Conservation (phyloP, 371 early-diverging fungal genomes). For the Mucor piriformis region DNA sequence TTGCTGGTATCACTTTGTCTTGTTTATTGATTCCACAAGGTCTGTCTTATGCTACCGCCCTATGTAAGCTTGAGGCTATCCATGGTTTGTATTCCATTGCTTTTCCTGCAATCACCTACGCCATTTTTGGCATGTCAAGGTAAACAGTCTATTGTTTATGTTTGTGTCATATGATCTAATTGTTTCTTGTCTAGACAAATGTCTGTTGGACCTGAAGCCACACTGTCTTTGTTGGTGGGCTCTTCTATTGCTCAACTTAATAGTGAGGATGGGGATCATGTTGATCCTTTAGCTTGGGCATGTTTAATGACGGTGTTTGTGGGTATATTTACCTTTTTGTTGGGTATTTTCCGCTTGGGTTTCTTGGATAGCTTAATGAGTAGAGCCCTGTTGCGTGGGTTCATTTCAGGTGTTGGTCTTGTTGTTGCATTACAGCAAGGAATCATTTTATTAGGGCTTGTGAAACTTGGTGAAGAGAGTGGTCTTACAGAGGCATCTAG, state of each 20-base stretch:
- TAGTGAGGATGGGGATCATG: conserved; percentile 34
- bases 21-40: conserved; percentile 88
- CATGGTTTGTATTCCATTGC: conserved; percentile 88
- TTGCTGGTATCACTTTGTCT: conserved; percentile 88
- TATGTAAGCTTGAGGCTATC: conserved; percentile 83
- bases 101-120: conserved; percentile 85
- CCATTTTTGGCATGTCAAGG: conserved; percentile 90
- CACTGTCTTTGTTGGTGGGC: conserved; percentile 88
- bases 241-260: conserved; percentile 66
- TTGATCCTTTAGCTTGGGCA: conserved; percentile 66
- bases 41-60: conserved; percentile 85
- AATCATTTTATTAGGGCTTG: conserved; percentile 76
- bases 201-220: conserved; percentile 92
- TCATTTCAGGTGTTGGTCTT: conserved; percentile 89
- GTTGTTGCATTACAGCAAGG: conserved; percentile 89
- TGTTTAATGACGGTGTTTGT: conserved; percentile 82
- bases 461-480: conserved; percentile 39
- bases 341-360: conserved; percentile 93
- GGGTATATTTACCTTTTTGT: conserved; percentile 85
- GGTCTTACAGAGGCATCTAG: conserved; percentile 71
- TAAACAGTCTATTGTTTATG: conserved; percentile 15
- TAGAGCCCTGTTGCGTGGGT: conserved; percentile 88
- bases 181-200: conserved; percentile 64
- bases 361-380: conserved; percentile 94
- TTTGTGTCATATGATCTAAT: background rate